phyloP scores from a whole-genome alignment of 371 early-diverging fungal species.

The Mucor racemosus region DNA sequence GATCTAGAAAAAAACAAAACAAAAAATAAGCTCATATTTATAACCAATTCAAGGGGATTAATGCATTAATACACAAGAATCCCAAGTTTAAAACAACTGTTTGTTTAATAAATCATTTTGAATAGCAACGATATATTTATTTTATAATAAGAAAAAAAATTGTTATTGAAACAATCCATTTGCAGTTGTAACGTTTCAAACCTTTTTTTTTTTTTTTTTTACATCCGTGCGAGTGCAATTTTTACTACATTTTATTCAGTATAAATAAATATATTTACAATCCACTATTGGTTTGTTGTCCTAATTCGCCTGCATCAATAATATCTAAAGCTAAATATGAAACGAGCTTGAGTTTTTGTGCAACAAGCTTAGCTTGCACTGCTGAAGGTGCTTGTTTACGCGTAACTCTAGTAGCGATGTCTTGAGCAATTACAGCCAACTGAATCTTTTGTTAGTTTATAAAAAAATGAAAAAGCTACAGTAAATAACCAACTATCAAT shows the following conservation, averaged over 20 bases:
- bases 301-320: conserved; percentile 29
- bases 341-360: conserved; percentile 39
- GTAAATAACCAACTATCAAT: conserved; percentile 64
- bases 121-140: too few species aligned
- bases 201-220: too few species aligned
- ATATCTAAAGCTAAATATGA: conserved; percentile 35
- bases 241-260: neutral
- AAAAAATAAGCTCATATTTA: conserved; percentile 7
- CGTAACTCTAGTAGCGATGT: conserved; percentile 82
- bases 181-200: neutral
- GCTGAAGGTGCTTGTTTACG: conserved; percentile 85
- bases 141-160: too few species aligned
- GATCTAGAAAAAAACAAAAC: neutral
- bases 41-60: neutral
- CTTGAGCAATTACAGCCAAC: conserved; percentile 75
- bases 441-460: neutral
- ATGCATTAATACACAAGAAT: neutral
- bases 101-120: too few species aligned
- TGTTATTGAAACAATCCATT: too few species aligned
- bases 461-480: conserved; percentile 31
- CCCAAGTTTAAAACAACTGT: too few species aligned
- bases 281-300: conserved; percentile 3
- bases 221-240: conserved; percentile 1
- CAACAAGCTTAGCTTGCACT: conserved; percentile 55
- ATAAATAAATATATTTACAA: conserved; percentile 9